Evolutionary conservation across 495 filamentous ascomycete species (phyloP).

Genomic region (Neurospora sp.): DNA sequence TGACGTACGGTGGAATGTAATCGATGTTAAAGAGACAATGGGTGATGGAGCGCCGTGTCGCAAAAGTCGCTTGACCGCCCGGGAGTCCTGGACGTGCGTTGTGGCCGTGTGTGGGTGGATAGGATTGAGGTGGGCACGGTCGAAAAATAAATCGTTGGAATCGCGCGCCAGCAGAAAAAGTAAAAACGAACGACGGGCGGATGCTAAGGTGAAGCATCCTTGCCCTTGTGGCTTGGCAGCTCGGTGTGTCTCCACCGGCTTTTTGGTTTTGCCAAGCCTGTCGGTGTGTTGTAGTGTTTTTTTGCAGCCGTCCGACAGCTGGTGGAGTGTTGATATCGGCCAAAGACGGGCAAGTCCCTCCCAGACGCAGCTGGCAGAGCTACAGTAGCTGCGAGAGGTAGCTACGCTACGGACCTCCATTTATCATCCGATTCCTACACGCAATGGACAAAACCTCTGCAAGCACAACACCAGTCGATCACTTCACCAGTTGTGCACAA

Average conservation of each 20-base stretch:
- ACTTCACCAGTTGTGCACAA: neutral
- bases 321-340: neutral
- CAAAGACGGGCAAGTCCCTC: neutral
- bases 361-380: neutral
- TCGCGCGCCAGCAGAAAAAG: neutral
- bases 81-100: neutral
- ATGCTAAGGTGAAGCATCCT: neutral
- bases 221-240: neutral
- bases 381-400: neutral
- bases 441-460: neutral
- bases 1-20: neutral
- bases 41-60: neutral
- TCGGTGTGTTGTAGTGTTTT: neutral
- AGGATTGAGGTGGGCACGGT: neutral
- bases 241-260: neutral
- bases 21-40: neutral
- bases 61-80: neutral
- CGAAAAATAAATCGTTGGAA: neutral
- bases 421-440: neutral
- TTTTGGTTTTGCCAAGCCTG: neutral
- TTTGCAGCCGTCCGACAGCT: neutral
- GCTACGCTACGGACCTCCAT: neutral
- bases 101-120: neutral
- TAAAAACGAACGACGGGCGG: neutral
- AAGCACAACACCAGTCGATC: neutral